phyloP scores from a whole-genome alignment of 2,329 filamentous ascomycete genomes.

The Epichloe baconii region DNA sequence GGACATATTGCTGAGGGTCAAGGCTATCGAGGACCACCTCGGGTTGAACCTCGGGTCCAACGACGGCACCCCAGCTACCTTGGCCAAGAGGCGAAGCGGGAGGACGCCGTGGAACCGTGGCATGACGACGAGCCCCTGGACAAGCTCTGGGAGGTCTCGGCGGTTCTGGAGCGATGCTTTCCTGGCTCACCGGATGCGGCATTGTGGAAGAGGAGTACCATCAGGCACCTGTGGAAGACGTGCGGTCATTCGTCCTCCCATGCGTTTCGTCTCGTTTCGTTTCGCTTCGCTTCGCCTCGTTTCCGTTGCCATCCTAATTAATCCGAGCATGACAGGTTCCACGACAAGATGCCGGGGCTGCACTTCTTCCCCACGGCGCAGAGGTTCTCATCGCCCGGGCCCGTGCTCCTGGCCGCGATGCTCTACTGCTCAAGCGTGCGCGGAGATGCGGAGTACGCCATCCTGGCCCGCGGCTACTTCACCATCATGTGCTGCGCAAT shows the following conservation, averaged over 20 bases:
- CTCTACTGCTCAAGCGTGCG: slow-evolving; percentile 27
- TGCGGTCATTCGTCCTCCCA: not conserved
- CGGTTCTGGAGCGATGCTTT: slow-evolving; percentile 1
- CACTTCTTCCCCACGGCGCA: slow-evolving; percentile 31
- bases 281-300: not conserved
- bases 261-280: not conserved
- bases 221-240: slow-evolving; percentile 4
- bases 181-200: not conserved
- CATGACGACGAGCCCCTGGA: slow-evolving; percentile 2
- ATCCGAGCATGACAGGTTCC: slow-evolving; percentile 18
- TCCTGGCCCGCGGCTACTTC: slow-evolving; percentile 25
- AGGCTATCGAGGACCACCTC: slow-evolving; percentile 2
- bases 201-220: slow-evolving; percentile 1
- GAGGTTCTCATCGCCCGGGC: slow-evolving; percentile 27
- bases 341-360: slow-evolving; percentile 29
- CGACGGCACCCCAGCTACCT: not conserved
- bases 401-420: slow-evolving; percentile 29
- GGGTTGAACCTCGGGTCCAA: not conserved
- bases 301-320: not conserved
- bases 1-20: slow-evolving; percentile 2
- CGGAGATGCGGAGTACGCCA: slow-evolving; percentile 20
- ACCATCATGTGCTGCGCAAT: slow-evolving; percentile 25
- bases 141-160: slow-evolving; percentile 3
- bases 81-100: not conserved
- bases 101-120: slow-evolving; percentile 1